A percentile compares a stretch with the other conserved stretches of the same genome.
Evolutionary conservation across 108 stramenopile species (phyloP).

Genomic region (Skeletonema marinoi): DNA sequence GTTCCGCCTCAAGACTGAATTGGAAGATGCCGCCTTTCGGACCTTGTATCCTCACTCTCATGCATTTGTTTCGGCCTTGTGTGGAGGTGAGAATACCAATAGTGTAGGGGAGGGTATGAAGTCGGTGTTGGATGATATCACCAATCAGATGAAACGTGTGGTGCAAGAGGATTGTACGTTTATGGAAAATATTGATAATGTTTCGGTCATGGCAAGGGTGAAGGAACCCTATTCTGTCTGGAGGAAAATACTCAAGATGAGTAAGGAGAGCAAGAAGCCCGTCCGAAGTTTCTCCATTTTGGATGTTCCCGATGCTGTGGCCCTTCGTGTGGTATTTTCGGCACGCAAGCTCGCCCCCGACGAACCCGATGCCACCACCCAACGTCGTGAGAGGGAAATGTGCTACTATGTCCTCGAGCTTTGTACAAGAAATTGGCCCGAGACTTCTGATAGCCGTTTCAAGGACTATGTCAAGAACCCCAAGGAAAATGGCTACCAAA

Average conservation of each 20-base stretch:
- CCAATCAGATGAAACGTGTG: constrained; percentile 57
- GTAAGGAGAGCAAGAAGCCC: constrained; percentile 50
- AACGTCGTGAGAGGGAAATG: constrained; percentile 70
- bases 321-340: constrained; percentile 76
- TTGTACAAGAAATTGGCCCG: constrained; percentile 58
- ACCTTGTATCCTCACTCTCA: constrained; percentile 73
- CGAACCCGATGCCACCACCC: constrained; percentile 59
- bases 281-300: constrained; percentile 35
- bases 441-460: constrained; percentile 56
- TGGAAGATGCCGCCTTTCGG: constrained; percentile 86
- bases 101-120: constrained; percentile 59
- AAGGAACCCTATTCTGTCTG: constrained; percentile 85
- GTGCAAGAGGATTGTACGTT: constrained; percentile 69
- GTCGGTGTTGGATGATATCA: constrained; percentile 58
- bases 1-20: constrained; percentile 86
- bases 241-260: constrained; percentile 78
- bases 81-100: constrained; percentile 25
- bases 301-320: constrained; percentile 83
- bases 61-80: constrained; percentile 49
- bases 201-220: constrained; percentile 71
- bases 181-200: constrained; percentile 52
- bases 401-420: constrained; percentile 81
- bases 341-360: constrained; percentile 56
- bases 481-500: constrained; percentile 93
- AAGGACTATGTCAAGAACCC: constrained; percentile 91